These are phyloP conservation scores for Tulasnella sp. DNA, from an alignment of 768 basidiomycete genomes.

Conservation along the genomic window DNA sequence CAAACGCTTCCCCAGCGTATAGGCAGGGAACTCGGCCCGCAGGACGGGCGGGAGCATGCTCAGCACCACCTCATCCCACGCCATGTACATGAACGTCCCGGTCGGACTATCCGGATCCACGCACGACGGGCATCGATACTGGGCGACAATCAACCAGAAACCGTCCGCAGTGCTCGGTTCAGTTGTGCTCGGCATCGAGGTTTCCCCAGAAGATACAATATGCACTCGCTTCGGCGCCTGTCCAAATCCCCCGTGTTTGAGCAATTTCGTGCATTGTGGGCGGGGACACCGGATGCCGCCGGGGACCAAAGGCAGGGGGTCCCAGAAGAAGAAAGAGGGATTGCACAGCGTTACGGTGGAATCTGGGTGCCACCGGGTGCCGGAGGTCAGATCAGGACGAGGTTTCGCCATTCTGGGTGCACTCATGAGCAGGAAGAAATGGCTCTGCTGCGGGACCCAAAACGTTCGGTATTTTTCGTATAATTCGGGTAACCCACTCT, in stretches of 20 bases:
- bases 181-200: too few species aligned
- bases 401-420: neutral
- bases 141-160: neutral
- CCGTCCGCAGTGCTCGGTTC: neutral
- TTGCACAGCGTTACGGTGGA: neutral
- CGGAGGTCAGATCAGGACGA: neutral
- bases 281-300: neutral
- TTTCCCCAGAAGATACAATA: neutral
- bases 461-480: neutral
- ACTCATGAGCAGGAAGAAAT: conserved; percentile 4
- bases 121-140: neutral
- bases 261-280: neutral
- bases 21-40: conserved; percentile 3
- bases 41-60: neutral
- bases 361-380: neutral
- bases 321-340: conserved; percentile 13
- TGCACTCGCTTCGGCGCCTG: neutral
- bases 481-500: neutral
- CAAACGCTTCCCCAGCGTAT: too few species aligned
- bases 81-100: neutral
- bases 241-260: neutral
- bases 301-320: neutral
- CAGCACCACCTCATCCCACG: neutral
- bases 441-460: conserved; percentile 4
- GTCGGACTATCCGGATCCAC: neutral